Conservation (phyloP, 75 land plant genomes). For the Chamaecyparis obtusa region DNA sequence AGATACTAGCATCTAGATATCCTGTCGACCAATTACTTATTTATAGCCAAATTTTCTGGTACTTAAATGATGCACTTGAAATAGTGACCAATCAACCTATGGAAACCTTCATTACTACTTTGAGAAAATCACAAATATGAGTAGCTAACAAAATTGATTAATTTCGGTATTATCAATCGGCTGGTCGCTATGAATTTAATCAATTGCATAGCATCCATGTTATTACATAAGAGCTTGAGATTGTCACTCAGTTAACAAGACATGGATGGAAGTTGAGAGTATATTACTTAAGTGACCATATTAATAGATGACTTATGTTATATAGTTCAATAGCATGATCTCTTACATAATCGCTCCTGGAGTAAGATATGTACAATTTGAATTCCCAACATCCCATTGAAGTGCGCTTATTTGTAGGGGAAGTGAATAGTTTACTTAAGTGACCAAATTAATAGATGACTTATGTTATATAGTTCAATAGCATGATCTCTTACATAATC, state of each 20-base stretch:
- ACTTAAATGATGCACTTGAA: background rate
- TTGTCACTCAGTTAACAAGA: background rate
- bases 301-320: background rate
- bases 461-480: background rate
- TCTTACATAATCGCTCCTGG: background rate
- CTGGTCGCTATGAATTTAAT: background rate
- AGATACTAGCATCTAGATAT: background rate
- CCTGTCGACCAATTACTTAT: background rate
- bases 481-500: background rate
- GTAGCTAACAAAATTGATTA: background rate
- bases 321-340: background rate
- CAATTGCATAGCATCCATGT: background rate
- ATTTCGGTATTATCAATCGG: background rate
- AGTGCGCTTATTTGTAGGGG: background rate
- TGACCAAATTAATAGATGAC: background rate
- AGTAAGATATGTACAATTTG: background rate
- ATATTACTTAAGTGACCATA: background rate
- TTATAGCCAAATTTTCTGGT: background rate
- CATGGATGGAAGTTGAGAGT: background rate
- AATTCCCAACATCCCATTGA: background rate
- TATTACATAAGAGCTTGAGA: background rate
- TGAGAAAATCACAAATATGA: background rate
- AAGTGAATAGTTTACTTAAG: background rate
- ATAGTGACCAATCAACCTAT: background rate
- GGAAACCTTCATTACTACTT: background rate